Base-by-base conservation (phyloP, 2,329 filamentous ascomycete species). In the Aspergillus nomiae region DNA sequence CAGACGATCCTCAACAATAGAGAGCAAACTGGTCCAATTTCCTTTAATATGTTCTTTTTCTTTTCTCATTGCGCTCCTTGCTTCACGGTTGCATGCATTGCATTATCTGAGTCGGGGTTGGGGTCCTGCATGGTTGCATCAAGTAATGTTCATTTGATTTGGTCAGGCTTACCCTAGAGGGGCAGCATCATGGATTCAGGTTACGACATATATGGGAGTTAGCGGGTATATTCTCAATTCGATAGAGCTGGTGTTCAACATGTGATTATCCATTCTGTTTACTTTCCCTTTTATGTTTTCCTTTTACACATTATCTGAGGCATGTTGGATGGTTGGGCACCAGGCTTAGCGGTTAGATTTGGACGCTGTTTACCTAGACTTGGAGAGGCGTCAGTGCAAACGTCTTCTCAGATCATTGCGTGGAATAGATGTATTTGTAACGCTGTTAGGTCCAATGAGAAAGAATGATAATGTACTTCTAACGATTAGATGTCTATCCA, bases 141-240 rank as follows among this genome's bases (percentile, higher is more conserved):
- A 57, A 56, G 50, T 50, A 59, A 45, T 59, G 38, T 59, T 62
- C 30, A 50, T 50, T 57, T 26, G 51, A 21, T 54, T 55, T 50
- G 19, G n/a, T 14, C 46, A 21, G 21, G 34, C 54, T 43, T 58
- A 26, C 21, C 28, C 36, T 51, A 41, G 54, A 43, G 28, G 51
- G 36, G 53, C 58, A 46, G 54, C 58, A 61, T 56, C 38, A 56
- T 48, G 46, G 51, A 43, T 38, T 26, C 50, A n/a, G 45, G 34
- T 30, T 60, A 46, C 41, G 59, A 62, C 61, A 63, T 63, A 59
- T 43, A 36, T 41, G 63, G 63, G 63, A 63, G 65, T 67, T 46
- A 28, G 54, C 34, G 58, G 56, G 11, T 43, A 36, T 36, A 21
- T 51, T 60, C 19, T 38, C 32, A 48, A 50, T 45, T 60, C 38